Evolutionary conservation across 768 basidiomycete species (phyloP), one percentile per base, ranked within the genome.

Genomic region (Trichaptum fuscoviolaceum): DNA sequence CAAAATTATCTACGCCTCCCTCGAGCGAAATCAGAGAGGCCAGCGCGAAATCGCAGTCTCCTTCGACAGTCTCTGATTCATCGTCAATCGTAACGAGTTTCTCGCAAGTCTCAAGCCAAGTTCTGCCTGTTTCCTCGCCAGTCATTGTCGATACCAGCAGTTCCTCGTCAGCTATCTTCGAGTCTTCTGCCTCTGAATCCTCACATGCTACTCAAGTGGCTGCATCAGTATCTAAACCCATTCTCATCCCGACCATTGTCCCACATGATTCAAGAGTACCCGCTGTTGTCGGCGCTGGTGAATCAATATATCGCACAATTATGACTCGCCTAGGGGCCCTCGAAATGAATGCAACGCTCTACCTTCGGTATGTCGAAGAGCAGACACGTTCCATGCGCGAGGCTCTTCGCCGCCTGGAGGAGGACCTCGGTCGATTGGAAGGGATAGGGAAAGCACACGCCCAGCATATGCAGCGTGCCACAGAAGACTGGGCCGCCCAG

Each of bases 261-360:
- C 66, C 17, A 34, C 67, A 7, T 62, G 65, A 25, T 34, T 30
- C 66, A 8, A 62, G 65, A 20, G 58, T 65, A 42, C 34, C 72
- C 17, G 63, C 67, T 3, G 24, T 63, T 26, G 27, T 62, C 57
- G 62, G 76, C 0, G 82, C 84, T 15, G 93, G 92, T 25, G 97
- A 99, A 75, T 96, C 94, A 1, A 95, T 99, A 69, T 99, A 97
- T 72, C 90, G 95, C 8, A 93, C 90, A 15, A 99, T 99, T 70
- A 96, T 96, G 87, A 96, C 97, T 70, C 89, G 95, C 7, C 83
- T 99, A 12, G 85, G 86, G 1, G 85, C 87, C 7, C 83, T 99
- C 17, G 96, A 99, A 75, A 84, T 84, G 9, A 97, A 96, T 71
- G 91, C 95, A 62, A 93, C 93, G 0, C 81, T 98, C 3, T 90